These are phyloP conservation scores for Triangularia setosa DNA, from an alignment of 2,329 filamentous ascomycete species.

Conservation along the genomic window DNA sequence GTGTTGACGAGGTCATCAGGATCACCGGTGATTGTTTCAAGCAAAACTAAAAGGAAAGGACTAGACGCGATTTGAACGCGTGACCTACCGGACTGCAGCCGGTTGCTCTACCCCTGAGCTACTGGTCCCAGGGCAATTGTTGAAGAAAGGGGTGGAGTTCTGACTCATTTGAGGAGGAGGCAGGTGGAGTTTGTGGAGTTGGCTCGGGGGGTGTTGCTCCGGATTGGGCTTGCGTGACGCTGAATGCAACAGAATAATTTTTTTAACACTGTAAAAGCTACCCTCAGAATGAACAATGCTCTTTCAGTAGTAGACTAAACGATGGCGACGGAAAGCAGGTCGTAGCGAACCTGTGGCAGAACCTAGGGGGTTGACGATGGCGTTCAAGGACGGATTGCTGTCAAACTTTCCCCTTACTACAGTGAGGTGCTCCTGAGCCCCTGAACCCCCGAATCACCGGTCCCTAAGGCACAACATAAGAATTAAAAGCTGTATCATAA, in stretches of 20 bases:
- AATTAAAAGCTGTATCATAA: too few relatives aligned
- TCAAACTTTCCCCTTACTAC: too few relatives aligned
- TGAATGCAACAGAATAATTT: not conserved
- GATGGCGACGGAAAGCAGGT: too few relatives aligned
- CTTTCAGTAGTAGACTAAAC: too few relatives aligned
- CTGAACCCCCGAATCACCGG: not conserved
- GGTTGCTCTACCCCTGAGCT: conserved; percentile 11
- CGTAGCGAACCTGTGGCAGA: too few relatives aligned
- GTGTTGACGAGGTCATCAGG: too few relatives aligned
- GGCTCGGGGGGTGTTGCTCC: not conserved
- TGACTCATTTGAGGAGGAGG: not conserved
- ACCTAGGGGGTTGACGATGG: too few relatives aligned
- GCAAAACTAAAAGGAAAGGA: not conserved
- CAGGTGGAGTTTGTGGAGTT: not conserved
- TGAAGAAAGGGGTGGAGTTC: not conserved
- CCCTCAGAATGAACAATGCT: too few relatives aligned
- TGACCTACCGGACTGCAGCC: conserved; percentile 11
- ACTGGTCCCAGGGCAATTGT: not conserved
- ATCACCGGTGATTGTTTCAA: not conserved
- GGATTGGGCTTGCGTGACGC: not conserved
- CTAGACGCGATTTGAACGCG: conserved; percentile 10
- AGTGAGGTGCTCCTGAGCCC: not conserved
- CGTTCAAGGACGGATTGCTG: too few relatives aligned
- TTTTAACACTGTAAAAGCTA: not conserved
- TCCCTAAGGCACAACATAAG: too few relatives aligned